Percentiles rank a stretch among this genome's conserved stretches.
Conservation (phyloP, 805 yeast species). For the Wickerhamiella bombiphila region DNA sequence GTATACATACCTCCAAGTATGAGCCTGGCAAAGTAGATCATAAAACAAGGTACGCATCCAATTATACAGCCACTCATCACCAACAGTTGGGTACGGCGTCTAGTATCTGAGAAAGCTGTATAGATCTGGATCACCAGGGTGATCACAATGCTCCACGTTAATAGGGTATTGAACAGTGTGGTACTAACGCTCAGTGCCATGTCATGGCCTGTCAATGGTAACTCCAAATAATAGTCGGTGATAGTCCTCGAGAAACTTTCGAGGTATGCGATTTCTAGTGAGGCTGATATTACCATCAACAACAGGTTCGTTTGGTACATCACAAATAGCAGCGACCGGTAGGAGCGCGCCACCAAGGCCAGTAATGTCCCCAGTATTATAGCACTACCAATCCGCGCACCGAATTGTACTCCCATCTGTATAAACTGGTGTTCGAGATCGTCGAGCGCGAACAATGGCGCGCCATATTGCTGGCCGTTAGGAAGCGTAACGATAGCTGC, state of each 20-base stretch:
- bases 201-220: not conserved
- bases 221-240: conserved; percentile 15
- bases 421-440: not conserved
- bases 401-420: conserved; percentile 19
- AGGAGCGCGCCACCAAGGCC: conserved; percentile 36
- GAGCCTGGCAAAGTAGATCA: conserved; percentile 41
- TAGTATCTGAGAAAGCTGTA: conserved; percentile 39
- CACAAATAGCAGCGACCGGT: conserved; percentile 55
- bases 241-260: conserved; percentile 23
- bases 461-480: not conserved
- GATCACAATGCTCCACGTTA: conserved; percentile 45
- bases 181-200: conserved; percentile 19
- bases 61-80: conserved; percentile 28
- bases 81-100: conserved; percentile 16
- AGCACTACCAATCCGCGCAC: conserved; percentile 45
- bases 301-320: conserved; percentile 50
- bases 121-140: conserved; percentile 60
- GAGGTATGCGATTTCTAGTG: conserved; percentile 41
- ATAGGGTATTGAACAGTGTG: conserved; percentile 42
- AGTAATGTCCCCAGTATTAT: conserved; percentile 31
- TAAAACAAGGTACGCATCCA: conserved; percentile 41
- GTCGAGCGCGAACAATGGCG: not conserved
- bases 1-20: conserved; percentile 16
- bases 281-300: conserved; percentile 43
- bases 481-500: not conserved